These are phyloP conservation scores for Phragmites australis DNA, from an alignment of 176 grass and related monocot species.

Conservation along the genomic window DNA sequence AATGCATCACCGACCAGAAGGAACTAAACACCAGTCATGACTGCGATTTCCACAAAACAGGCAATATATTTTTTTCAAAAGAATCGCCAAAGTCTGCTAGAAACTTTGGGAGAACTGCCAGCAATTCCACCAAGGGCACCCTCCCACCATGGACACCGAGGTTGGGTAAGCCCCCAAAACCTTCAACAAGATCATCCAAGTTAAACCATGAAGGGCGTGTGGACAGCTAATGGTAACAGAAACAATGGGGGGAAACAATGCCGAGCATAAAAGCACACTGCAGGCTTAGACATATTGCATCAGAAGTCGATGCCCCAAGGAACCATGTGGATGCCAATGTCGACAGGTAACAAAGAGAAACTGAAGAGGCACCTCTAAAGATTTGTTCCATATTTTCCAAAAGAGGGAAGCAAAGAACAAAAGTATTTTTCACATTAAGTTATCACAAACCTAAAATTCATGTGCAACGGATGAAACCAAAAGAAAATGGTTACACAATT, in stretches of 20 bases:
- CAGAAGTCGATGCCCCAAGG: background rate
- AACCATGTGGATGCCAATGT: background rate
- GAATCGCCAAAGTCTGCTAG: conserved; percentile 52
- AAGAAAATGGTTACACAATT: background rate
- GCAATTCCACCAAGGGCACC: conserved; percentile 54
- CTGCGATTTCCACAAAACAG: conserved; percentile 39
- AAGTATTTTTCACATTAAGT: background rate
- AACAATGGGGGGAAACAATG: conserved; percentile 36
- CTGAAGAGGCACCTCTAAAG: background rate
- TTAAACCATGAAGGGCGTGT: conserved; percentile 71
- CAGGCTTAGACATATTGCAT: conserved; percentile 6
- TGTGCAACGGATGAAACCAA: background rate
- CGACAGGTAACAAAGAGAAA: background rate
- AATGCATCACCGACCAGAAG: conserved; percentile 42
- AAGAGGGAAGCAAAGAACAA: conserved; percentile 2
- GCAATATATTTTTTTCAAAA: conserved; percentile 46
- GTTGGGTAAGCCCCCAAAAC: conserved; percentile 88
- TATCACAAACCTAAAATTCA: background rate
- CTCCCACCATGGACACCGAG: conserved; percentile 68
- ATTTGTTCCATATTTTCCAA: background rate
- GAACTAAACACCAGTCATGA: conserved; percentile 41
- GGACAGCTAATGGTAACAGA: conserved; percentile 52
- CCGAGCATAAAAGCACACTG: conserved; percentile 23
- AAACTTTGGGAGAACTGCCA: conserved; percentile 54
- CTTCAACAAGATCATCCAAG: conserved; percentile 97